phyloP scores from a whole-genome alignment of 192 early-diverging fungal genomes.

The Coemansia sp. region DNA sequence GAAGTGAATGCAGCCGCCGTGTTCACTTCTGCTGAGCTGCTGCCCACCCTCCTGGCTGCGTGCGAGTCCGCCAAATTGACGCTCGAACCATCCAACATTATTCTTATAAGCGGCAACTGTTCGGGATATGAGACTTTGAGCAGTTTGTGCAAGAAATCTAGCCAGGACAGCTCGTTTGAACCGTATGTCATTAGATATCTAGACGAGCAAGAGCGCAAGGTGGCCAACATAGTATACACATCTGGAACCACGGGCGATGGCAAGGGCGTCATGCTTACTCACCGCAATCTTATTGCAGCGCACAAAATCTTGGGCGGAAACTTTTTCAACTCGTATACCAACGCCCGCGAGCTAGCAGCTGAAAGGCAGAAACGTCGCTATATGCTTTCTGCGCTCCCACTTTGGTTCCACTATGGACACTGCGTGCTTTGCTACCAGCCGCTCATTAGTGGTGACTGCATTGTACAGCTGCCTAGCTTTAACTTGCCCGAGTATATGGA shows the following conservation, averaged over 20 bases:
- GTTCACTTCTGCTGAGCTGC: constrained; percentile 20
- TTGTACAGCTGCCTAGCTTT: constrained; percentile 18
- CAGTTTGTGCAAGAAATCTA: background rate
- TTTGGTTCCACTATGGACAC: constrained; percentile 30
- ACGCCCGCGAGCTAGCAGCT: background rate
- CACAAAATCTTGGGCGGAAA: constrained; percentile 9
- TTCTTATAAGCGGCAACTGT: constrained; percentile 1
- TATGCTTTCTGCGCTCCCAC: constrained; percentile 16
- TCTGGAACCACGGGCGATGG: constrained; percentile 39
- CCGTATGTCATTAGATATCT: background rate
- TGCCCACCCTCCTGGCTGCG: constrained; percentile 8
- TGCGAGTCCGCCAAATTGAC: background rate
- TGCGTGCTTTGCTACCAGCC: constrained; percentile 34
- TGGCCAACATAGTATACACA: constrained; percentile 30
- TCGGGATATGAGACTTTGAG: background rate
- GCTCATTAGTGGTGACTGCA: constrained; percentile 11
- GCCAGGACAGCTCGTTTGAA: background rate
- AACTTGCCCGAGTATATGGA: constrained; percentile 5
- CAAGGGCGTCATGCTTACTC: constrained; percentile 38
- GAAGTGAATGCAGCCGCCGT: constrained; percentile 1
- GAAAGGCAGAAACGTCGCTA: background rate
- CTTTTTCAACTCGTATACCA: background rate
- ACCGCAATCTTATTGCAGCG: constrained; percentile 27
- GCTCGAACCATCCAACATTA: background rate
- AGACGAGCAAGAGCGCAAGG: background rate